phyloP scores from a whole-genome alignment of 164 flowering plant species.

The Chloranthus sessilifolius region DNA sequence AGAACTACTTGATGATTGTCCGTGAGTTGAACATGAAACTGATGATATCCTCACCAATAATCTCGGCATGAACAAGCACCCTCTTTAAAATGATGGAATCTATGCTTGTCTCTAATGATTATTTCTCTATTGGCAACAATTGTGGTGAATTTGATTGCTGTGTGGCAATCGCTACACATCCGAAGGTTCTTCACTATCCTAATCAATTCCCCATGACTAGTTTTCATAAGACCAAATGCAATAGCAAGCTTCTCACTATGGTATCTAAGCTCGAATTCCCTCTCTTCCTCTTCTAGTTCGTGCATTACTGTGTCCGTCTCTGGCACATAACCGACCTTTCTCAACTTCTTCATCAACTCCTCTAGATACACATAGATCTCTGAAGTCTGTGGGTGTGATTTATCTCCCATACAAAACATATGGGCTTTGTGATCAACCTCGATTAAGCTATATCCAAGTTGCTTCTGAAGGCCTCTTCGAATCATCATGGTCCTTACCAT shows the following conservation, averaged over 20 bases:
- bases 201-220: slow-evolving; percentile 26
- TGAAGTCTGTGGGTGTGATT: slow-evolving; percentile 40
- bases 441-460: slow-evolving; percentile 64
- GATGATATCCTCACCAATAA: slow-evolving; percentile 80
- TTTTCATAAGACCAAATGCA: slow-evolving; percentile 59
- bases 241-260: slow-evolving; percentile 85
- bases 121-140: slow-evolving; percentile 45
- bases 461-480: slow-evolving; percentile 46
- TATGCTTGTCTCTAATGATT: slow-evolving; percentile 62
- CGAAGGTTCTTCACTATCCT: slow-evolving; percentile 72
- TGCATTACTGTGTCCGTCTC: slow-evolving; percentile 49
- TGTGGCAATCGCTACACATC: slow-evolving; percentile 77
- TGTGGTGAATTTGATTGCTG: slow-evolving; percentile 56
- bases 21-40: too few relatives aligned
- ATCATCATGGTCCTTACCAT: slow-evolving; percentile 53
- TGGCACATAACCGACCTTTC: slow-evolving; percentile 57
- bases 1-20: too few relatives aligned
- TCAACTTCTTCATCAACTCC: slow-evolving; percentile 45
- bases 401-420: slow-evolving; percentile 64
- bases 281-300: slow-evolving; percentile 72
- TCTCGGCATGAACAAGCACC: slow-evolving; percentile 70
- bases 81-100: slow-evolving; percentile 67
- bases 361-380: slow-evolving; percentile 53
- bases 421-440: slow-evolving; percentile 43
- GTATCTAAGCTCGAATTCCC: slow-evolving; percentile 51